These are phyloP conservation scores for Hanseniaspora vineae DNA, from an alignment of 805 yeast species.

Conservation along the genomic window DNA sequence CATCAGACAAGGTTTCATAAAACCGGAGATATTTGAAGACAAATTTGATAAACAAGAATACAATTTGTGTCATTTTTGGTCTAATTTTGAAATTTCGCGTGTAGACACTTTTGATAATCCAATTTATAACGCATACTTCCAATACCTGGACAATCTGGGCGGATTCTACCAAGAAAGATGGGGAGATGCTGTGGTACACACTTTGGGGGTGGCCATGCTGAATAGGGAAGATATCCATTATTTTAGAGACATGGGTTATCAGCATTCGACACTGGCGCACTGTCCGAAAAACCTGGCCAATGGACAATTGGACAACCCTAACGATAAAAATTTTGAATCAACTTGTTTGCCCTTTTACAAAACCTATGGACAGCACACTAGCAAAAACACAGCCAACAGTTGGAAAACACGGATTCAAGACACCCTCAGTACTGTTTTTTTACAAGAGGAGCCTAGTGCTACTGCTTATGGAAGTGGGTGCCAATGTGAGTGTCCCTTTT, in stretches of 20 bases:
- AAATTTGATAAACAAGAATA: conserved; percentile 54
- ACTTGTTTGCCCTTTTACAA: background rate
- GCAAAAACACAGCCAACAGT: too few species aligned
- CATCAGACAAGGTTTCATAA: conserved; percentile 25
- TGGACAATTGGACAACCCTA: background rate
- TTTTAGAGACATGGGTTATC: conserved; percentile 85
- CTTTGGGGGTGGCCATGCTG: conserved; percentile 72
- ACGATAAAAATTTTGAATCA: background rate
- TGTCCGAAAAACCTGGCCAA: conserved; percentile 60
- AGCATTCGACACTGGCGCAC: conserved; percentile 68
- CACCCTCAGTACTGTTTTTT: too few species aligned
- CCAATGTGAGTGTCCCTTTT: conserved; percentile 64
- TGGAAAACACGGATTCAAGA: too few species aligned
- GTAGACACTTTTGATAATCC: conserved; percentile 60
- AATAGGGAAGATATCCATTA: conserved; percentile 66
- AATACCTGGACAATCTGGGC: conserved; percentile 53
- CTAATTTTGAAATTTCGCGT: conserved; percentile 84
- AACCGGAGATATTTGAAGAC: conserved; percentile 31
- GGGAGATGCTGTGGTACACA: conserved; percentile 97
- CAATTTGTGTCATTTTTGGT: conserved; percentile 82
- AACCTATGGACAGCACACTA: background rate
- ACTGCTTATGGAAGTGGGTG: conserved; percentile 46
- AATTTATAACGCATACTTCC: conserved; percentile 53
- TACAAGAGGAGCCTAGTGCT: too few species aligned
- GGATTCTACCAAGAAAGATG: conserved; percentile 89